A percentile compares a stretch with the other conserved stretches of the same genome.
Conservation (phyloP, 2,329 filamentous ascomycete species). For the Beauveria scarabaeidicola region DNA sequence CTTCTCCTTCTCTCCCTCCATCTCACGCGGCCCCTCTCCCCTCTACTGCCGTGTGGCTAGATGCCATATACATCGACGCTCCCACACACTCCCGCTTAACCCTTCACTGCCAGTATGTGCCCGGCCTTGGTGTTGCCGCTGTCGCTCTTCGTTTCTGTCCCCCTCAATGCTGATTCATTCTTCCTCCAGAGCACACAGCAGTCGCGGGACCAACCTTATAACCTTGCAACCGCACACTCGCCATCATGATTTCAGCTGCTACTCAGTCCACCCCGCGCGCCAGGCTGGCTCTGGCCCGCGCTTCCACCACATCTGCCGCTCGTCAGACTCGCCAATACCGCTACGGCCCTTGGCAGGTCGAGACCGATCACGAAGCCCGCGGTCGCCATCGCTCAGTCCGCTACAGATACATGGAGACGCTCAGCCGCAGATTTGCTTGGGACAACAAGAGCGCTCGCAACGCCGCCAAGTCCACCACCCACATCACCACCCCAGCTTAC, state of each 20-base stretch:
- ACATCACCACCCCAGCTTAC: conserved; percentile 12
- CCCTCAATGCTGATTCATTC: not conserved
- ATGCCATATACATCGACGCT: not conserved
- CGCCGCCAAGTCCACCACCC: conserved; percentile 17
- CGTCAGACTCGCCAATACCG: conserved; percentile 7
- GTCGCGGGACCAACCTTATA: not conserved
- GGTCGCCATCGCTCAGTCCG: conserved; percentile 35
- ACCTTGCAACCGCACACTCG: not conserved
- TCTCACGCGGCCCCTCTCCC: not conserved
- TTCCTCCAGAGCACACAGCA: not conserved
- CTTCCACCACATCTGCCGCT: conserved; percentile 5
- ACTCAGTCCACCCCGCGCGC: conserved; percentile 11
- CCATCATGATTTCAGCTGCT: conserved; percentile 1
- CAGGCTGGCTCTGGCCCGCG: conserved; percentile 10
- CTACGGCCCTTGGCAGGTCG: conserved; percentile 13
- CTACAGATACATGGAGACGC: conserved; percentile 37
- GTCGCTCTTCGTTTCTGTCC: not conserved
- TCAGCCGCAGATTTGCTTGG: conserved; percentile 38
- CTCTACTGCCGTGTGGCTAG: not conserved
- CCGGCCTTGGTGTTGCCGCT: no score
- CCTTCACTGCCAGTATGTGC: conserved; percentile 1
- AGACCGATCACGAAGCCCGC: conserved; percentile 33
- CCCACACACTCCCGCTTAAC: not conserved
- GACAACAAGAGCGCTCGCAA: conserved; percentile 28
- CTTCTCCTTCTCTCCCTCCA: not conserved